Evolutionary conservation across 441 rosid species (phyloP), one percentile per base, ranked within the genome.

Genomic region (Mallotus japonicus): DNA sequence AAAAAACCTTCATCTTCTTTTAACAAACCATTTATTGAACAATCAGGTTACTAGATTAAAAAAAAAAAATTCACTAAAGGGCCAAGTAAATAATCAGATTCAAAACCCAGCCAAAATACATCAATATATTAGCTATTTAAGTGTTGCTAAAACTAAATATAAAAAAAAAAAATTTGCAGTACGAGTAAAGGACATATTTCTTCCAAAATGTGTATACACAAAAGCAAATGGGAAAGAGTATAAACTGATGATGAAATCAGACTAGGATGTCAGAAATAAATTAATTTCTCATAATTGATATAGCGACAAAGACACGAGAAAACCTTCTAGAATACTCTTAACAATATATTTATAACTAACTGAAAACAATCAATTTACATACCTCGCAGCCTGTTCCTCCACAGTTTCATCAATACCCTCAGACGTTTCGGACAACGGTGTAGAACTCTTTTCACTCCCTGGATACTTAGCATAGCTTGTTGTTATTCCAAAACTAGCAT

Each of bases 391-490:
- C 68, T 76, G 86, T 50, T 81, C 92, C 86, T 87, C 93, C 65
- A 72, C 74, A 73, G 76, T 67, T 83, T 84, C 91, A 77, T 85
- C 96, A 77, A 83, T 75, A 70, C 77, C 91, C 74, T 83, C 89
- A 72, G 92, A 85, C 74, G 86, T 77, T 75, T 89, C 97, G 37
- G 93, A 87, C 69, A 84, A 70, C 60, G 90, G 80, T 44, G 92
- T 83, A 72, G 93, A 85, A 71, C 87, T 89, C 81, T 82, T 85
- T 61, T 87, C 95, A 82, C 87, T 87, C 88, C 83, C 93, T 5
- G 79, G 84, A 75, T 59, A 82, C 50, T 74, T 70, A 59, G 69
- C 75, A 73, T 77, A 72, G 80, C 77, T 85, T 40, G 85, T 69
- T 19, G 81, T 75, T 72, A 87, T 75, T 69, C 87, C 91, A 85